Percentiles rank a stretch among this genome's conserved stretches.
Evolutionary conservation across 768 basidiomycete genomes (phyloP).

Genomic region (Leccinum boreale): DNA sequence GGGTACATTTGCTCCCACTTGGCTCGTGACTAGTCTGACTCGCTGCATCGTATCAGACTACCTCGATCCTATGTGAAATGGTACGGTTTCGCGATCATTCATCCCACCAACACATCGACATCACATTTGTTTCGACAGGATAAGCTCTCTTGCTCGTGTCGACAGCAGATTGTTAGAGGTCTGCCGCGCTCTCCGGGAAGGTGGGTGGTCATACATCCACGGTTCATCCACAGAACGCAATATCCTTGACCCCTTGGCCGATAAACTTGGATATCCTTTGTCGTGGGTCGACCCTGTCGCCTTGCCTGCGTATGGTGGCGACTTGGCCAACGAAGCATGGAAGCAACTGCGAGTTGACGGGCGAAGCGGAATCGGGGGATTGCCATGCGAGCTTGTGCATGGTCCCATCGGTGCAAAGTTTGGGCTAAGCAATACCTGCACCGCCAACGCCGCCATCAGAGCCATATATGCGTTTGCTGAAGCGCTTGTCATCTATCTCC

Average conservation of each 20-base stretch:
- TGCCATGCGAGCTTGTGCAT: slow-evolving; percentile 78
- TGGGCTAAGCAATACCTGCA: slow-evolving; percentile 55
- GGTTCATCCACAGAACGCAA: slow-evolving; percentile 39
- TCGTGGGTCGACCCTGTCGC: slow-evolving; percentile 60
- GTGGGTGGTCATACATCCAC: slow-evolving; percentile 57
- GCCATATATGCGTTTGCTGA: slow-evolving; percentile 56
- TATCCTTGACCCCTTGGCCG: slow-evolving; percentile 45
- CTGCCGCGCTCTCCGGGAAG: slow-evolving; percentile 51
- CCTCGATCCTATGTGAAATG: slow-evolving; percentile 59
- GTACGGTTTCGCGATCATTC: slow-evolving; percentile 19
- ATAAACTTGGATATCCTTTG: slow-evolving; percentile 54
- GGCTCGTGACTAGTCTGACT: not conserved
- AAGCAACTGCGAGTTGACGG: slow-evolving; percentile 49
- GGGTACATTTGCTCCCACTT: slow-evolving; percentile 1
- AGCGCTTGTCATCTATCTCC: slow-evolving; percentile 65
- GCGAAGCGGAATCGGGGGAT: slow-evolving; percentile 57
- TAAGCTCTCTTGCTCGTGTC: slow-evolving; percentile 62
- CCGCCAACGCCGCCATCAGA: slow-evolving; percentile 53
- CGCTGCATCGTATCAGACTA: slow-evolving; percentile 28
- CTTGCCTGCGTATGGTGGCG: slow-evolving; percentile 64
- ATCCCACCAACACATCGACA: not conserved
- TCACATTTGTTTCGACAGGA: slow-evolving; percentile 39
- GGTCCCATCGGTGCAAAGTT: slow-evolving; percentile 46
- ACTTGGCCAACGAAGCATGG: slow-evolving; percentile 52
- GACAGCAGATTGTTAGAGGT: slow-evolving; percentile 56